These are phyloP conservation scores for Skeletonema tropicum DNA, from an alignment of 108 stramenopile genomes.

Conservation along the genomic window DNA sequence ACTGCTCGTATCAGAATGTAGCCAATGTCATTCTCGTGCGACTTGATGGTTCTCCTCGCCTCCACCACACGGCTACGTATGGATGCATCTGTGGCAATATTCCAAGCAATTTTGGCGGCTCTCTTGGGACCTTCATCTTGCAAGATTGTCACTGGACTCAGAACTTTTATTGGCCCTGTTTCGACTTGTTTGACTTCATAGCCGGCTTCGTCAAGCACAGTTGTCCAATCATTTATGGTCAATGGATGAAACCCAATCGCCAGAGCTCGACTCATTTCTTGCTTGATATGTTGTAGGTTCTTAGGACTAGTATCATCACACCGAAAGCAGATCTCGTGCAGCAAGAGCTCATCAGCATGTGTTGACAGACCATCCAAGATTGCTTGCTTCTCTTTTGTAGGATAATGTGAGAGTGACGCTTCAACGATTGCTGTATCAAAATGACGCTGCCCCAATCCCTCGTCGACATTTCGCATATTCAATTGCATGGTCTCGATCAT, in stretches of 20 bases:
- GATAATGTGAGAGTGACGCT: background rate
- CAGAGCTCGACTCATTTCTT: background rate
- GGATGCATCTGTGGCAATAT: background rate
- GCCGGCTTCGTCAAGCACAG: background rate
- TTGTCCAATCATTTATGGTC: background rate
- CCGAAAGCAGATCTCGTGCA: constrained; percentile 7
- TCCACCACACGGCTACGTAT: background rate
- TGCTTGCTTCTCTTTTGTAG: background rate
- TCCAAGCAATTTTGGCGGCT: constrained; percentile 3
- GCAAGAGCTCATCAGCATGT: background rate
- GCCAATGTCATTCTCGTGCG: background rate
- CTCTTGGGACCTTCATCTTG: constrained; percentile 1
- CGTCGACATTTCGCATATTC: background rate
- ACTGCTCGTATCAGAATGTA: background rate
- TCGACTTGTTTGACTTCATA: background rate
- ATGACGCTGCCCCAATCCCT: background rate
- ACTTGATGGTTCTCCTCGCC: background rate
- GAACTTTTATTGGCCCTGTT: background rate
- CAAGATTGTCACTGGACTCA: background rate
- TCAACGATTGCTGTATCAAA: background rate
- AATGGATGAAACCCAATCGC: background rate
- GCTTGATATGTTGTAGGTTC: background rate
- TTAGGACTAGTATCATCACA: background rate
- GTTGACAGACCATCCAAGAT: background rate
- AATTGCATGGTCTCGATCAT: background rate